Base-by-base conservation (phyloP, 129 eudicot species). In the Centaurea solstitialis region DNA sequence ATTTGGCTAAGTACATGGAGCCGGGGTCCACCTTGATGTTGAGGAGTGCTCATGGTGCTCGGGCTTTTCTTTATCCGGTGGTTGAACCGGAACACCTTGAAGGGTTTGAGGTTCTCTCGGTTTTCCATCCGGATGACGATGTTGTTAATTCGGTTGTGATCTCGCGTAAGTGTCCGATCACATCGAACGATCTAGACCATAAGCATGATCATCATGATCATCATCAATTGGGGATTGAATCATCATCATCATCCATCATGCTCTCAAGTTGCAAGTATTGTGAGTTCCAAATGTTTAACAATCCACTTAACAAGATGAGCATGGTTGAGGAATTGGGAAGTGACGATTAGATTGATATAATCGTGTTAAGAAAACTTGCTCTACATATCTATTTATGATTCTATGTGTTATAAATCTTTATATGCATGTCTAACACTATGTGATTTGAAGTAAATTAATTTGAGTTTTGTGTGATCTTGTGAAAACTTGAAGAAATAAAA, bases 11-110 rank as follows among this genome's bases (percentile, higher is more conserved):
- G 81, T 73, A 91, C 82, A 92, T 95, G 99, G 87, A 89, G 38
- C 94, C 93, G 0, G 91, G 93, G 11, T 89, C 99, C 4, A 76
- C 85, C 12, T 39, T 95, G 83, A 91, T 95, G 97, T 65, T 95
- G 37, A 85, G 99, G 88, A 95, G 99, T 74, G 99, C 98, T 21
- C 99, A 93, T 72, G 97, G 97, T 0, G 99, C 99, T 0, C 87
- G 97, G 2, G 93, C 93, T 38, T 95, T 95, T 78, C 85, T 95
- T 18, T 95, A 95, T 45, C 99, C 99, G 2, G 89, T 95, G 43
- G 91, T 95, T 41, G 94, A 92, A 21, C 91, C 93, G 1, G 73
- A 87, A 57, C 91, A 95, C 70, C 90, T 95, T 5, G 76, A 69
- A 53, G 99, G 99, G 50, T 95, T 95, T 71, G 92, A 95, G 75